Conservation (phyloP, 495 filamentous ascomycete species). For the Penicillium goetzii region DNA sequence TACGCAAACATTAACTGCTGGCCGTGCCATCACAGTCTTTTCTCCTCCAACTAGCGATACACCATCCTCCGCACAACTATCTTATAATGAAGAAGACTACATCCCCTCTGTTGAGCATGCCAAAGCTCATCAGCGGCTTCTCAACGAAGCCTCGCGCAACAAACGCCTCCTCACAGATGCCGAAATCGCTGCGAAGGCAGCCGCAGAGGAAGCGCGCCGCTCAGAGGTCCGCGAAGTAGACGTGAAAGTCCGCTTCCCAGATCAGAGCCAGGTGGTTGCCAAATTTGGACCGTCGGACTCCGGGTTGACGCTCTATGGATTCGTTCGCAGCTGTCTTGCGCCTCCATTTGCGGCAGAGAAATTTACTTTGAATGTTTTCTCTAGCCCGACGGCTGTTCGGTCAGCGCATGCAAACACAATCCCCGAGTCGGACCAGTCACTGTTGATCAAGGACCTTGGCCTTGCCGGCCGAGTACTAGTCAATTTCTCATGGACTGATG, state of each 20-base stretch:
- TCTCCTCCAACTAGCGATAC: slow-evolving; percentile 70
- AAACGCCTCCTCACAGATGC: slow-evolving; percentile 59
- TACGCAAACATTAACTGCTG: slow-evolving; percentile 27
- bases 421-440: slow-evolving; percentile 51
- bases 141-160: slow-evolving; percentile 65
- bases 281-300: slow-evolving; percentile 66
- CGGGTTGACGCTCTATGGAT: slow-evolving; percentile 65
- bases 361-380: slow-evolving; percentile 54
- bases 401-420: slow-evolving; percentile 41
- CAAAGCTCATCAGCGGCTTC: slow-evolving; percentile 74
- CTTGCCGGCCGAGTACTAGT: slow-evolving; percentile 72
- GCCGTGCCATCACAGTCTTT: slow-evolving; percentile 70
- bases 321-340: slow-evolving; percentile 56
- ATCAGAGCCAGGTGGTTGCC: slow-evolving; percentile 71
- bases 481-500: slow-evolving; percentile 76
- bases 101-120: slow-evolving; percentile 84
- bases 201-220: slow-evolving; percentile 60
- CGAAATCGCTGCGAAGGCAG: slow-evolving; percentile 52
- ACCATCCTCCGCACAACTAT: slow-evolving; percentile 70
- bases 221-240: slow-evolving; percentile 68
- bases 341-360: slow-evolving; percentile 43
- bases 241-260: slow-evolving; percentile 85
- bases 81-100: slow-evolving; percentile 74
- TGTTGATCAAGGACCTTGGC: slow-evolving; percentile 72
- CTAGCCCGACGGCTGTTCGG: slow-evolving; percentile 18